A percentile compares a stretch with the other conserved stretches of the same genome.
These are phyloP conservation scores for Ganoderma multipileum DNA, from an alignment of 1,284 basidiomycete species.

Conservation along the genomic window DNA sequence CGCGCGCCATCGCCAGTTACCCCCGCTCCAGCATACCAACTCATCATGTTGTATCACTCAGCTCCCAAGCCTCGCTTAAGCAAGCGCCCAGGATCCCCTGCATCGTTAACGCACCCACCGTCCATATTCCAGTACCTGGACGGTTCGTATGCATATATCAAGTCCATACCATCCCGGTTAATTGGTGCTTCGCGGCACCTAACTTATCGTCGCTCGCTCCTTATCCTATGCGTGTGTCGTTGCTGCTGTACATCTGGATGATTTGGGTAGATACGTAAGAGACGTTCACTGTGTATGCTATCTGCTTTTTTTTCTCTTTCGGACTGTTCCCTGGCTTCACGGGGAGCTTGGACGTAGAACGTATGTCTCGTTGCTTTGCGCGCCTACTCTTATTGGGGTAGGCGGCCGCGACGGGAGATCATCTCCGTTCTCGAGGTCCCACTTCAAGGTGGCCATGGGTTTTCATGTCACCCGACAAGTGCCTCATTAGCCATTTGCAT, in stretches of 20 bases:
- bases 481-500: too few species aligned
- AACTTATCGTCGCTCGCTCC: background rate
- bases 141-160: background rate
- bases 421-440: too few species aligned
- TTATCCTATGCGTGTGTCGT: background rate
- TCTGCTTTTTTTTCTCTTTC: background rate
- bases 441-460: too few species aligned
- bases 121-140: background rate
- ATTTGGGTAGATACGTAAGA: background rate
- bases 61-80: background rate
- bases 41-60: conserved; percentile 1
- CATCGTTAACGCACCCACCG: background rate
- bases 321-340: background rate
- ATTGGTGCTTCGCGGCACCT: background rate
- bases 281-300: background rate
- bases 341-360: background rate
- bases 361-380: background rate
- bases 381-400: background rate
- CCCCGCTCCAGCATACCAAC: background rate
- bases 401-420: too few species aligned
- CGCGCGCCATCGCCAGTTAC: background rate
- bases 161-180: background rate
- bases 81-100: background rate
- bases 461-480: too few species aligned
- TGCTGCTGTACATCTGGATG: background rate